A percentile compares a stretch with the other conserved stretches of the same genome.
Conservation (phyloP, 2,329 filamentous ascomycete species). For the Cytospora piceae region DNA sequence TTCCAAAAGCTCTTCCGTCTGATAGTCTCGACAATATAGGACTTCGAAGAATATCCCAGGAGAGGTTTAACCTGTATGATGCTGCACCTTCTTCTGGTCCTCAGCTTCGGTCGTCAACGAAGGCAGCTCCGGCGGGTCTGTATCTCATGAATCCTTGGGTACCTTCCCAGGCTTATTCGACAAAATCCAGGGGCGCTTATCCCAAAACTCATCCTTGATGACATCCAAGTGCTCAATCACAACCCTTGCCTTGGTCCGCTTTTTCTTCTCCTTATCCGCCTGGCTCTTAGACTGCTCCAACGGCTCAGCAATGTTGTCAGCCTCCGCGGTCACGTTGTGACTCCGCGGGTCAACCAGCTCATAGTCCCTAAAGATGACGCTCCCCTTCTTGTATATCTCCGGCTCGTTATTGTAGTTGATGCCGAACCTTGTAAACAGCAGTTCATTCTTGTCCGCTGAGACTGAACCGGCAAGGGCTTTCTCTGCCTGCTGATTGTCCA, state of each 20-base stretch:
- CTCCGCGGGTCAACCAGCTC: slow-evolving; percentile 66
- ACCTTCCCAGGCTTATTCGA: slow-evolving; percentile 74
- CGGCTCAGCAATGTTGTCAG: slow-evolving; percentile 56
- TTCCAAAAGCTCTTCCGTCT: not conserved
- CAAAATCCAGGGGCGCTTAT: slow-evolving; percentile 80
- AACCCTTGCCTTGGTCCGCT: slow-evolving; percentile 77
- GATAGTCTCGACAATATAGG: not conserved
- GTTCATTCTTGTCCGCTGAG: slow-evolving; percentile 91
- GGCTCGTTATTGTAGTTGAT: slow-evolving; percentile 98
- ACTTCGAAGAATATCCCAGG: not conserved
- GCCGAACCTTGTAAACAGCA: slow-evolving; percentile 82
- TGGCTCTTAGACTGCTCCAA: slow-evolving; percentile 74
- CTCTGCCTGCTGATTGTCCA: slow-evolving; percentile 80
- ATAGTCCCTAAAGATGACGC: slow-evolving; percentile 83
- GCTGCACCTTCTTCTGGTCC: not conserved
- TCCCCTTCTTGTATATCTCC: slow-evolving; percentile 92
- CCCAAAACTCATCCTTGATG: slow-evolving; percentile 95
- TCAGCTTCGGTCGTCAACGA: not conserved
- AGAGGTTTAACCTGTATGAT: not conserved
- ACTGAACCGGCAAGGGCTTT: slow-evolving; percentile 79
- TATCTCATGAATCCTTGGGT: slow-evolving; percentile 58
- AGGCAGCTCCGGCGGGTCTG: not conserved
- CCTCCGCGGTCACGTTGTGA: slow-evolving; percentile 50
- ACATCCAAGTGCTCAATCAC: slow-evolving; percentile 88
- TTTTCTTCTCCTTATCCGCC: slow-evolving; percentile 80